Base-by-base conservation (phyloP, 2,329 filamentous ascomycete species). In the Neurospora sp. region DNA sequence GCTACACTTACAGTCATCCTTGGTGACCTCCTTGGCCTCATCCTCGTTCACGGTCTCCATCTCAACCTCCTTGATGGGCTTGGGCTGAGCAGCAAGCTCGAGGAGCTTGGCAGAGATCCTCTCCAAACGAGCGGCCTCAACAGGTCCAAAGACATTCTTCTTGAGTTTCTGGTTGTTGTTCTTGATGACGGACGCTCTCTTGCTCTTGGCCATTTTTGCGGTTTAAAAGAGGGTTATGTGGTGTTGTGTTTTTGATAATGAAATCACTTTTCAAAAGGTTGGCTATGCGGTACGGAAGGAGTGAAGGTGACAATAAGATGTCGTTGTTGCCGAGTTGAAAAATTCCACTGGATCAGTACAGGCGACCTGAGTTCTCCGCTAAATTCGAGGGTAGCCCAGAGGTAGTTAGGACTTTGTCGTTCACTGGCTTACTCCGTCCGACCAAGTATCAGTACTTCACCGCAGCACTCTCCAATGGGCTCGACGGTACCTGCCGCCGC, bases 101-200 rank as follows among this genome's bases (percentile, higher is more conserved):
- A 94, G 85, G 71, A 97, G 85, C 82, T 96, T 97, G 72, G 92
- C 91, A 46, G 92, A 93, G 41, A 97, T 87, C 74, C 95, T 90
- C 80, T 94, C 90, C 68, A 89, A 90, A 75, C 95, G 88, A 66
- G 91, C 93, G 76, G 86, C 83, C 79, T 95, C 92, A 69, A 89
- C 89, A 17, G 95, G 95, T 1, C 91, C 92, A 81, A 97, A 97
- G 74, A 97, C 91, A 74, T 88, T 89, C 74, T 87, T 84, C 80
- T 94, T 94, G 74, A 97, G 86, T 76, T 88, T 90, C 75, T 87
- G 86, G 82, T 93, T 93, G 84, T 97, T 97, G 77, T 86, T 85
- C 84, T 97, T 97, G 76, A 85, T 88, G 74, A 87, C 84, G 79
- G 91, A 96, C 74, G 94, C 88, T 79, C 95, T 87, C 72, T 91